Evolutionary conservation across 257 asterid genomes (phyloP).

Genomic region (Nicotiana otophora): DNA sequence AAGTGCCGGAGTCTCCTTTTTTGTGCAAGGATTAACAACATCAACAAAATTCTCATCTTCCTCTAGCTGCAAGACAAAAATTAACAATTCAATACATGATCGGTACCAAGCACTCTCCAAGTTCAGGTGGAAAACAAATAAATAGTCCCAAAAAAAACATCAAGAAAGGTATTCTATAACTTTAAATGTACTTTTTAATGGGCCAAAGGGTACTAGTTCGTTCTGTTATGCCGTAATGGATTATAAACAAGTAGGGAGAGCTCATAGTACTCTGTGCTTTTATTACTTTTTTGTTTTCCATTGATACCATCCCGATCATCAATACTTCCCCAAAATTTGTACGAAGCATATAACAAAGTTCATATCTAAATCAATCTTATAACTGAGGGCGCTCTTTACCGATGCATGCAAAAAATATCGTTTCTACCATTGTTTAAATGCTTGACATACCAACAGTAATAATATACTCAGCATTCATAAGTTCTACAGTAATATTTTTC

Average conservation of each 20-base stretch:
- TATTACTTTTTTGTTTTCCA: not conserved
- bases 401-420: not conserved
- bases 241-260: not conserved
- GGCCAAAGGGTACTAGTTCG: not conserved
- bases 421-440: not conserved
- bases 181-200: not conserved
- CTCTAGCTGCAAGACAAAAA: conserved; percentile 61
- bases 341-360: not conserved
- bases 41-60: conserved; percentile 77
- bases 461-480: not conserved
- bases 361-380: not conserved
- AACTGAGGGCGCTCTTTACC: not conserved
- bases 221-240: not conserved
- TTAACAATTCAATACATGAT: not conserved
- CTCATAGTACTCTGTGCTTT: not conserved
- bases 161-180: not conserved
- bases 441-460: not conserved
- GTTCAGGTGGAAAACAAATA: not conserved
- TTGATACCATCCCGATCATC: not conserved
- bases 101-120: not conserved
- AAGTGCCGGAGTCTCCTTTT: conserved; percentile 53
- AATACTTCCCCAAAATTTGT: not conserved
- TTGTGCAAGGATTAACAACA: conserved; percentile 72
- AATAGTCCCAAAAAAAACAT: not conserved
- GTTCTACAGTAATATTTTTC: not conserved